Evolutionary conservation across 352 stramenopile species (phyloP), one percentile per base, ranked within the genome.

Genomic region (Pelagophyceae sp.): DNA sequence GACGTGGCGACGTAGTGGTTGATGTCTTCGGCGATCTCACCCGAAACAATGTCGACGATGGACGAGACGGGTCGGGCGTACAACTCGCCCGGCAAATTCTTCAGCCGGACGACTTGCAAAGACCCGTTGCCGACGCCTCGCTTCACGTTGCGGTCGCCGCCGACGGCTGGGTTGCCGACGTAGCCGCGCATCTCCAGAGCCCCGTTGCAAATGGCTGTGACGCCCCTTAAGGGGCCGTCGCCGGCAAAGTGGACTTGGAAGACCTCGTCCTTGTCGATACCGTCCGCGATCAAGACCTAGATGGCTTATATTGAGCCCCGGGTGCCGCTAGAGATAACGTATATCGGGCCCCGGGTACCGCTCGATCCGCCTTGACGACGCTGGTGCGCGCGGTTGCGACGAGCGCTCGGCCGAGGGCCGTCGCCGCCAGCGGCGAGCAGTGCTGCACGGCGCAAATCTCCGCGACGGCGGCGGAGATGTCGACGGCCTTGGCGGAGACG

Each of bases 1-100:
- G 67, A 74, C 35, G 67, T 74, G 17, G 67, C 67, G 20, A 74
- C 67, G 67, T 74, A 74, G 67, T 74, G 33, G 38, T 74, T 74
- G 23, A 74, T 74, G 38, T 74, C 67, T n/a, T 74, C 67, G 67
- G 67, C 67, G 67, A 74, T 58, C n/a, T 74, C 67, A 37, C 67
- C 67, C 2, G 67, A 58, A 23, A 32, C 33, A 23, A 74, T 74
- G 6, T 74, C 67, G 33, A 74, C 67, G 67, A 74, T 37, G 27
- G 67, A 74, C 33, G 33, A 54, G 67, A 40, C 29, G 35, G 67
- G 33, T n/a, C 2, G 17, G 17, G 33, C 1, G 6, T 31, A 5
- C 67, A 31, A 23, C 38, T 74, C 67, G 11, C 67, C 67, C 35
- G 67, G 67, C 35, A 74, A 27, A n/a, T 74, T 74, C 38, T 74